These are phyloP conservation scores for Hymenoscyphus occultus DNA, from an alignment of 2,329 filamentous ascomycete species.

Conservation along the genomic window DNA sequence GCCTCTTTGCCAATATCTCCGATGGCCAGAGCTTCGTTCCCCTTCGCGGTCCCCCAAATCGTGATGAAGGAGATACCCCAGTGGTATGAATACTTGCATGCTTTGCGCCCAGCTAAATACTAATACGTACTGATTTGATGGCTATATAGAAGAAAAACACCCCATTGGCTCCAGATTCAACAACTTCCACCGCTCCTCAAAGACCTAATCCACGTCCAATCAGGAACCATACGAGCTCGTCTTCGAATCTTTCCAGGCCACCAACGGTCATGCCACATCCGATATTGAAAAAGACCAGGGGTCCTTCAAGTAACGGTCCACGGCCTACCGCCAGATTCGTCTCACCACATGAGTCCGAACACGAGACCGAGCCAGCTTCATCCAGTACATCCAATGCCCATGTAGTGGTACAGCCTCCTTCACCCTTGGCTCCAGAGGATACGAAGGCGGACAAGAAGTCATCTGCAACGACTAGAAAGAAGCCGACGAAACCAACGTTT, in stretches of 20 bases:
- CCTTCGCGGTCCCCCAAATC: conserved; percentile 50
- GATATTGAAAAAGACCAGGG: conserved; percentile 58
- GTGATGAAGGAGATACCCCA: conserved; percentile 46
- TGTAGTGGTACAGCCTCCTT: conserved; percentile 30
- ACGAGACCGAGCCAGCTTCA: conserved; percentile 40
- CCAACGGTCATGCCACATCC: conserved; percentile 48
- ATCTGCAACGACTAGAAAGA: conserved; percentile 32
- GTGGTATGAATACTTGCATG: conserved; percentile 41
- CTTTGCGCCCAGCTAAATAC: conserved; percentile 7
- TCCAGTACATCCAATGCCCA: conserved; percentile 42
- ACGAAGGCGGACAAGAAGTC: conserved; percentile 26
- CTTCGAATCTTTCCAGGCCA: conserved; percentile 29
- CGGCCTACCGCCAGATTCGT: conserved; percentile 61
- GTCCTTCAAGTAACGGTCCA: conserved; percentile 51
- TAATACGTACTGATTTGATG: conserved; percentile 27
- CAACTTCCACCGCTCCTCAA: conserved; percentile 27
- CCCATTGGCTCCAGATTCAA: conserved; percentile 23
- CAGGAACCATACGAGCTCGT: conserved; percentile 26
- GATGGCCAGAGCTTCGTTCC: conserved; percentile 56
- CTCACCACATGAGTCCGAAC: conserved; percentile 50
- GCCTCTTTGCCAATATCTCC: conserved; percentile 56
- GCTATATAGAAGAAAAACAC: conserved; percentile 24
- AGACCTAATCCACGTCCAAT: conserved; percentile 12
- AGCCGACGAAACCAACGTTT: conserved; percentile 36
- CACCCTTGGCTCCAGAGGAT: conserved; percentile 19